Conservation (phyloP, 2,329 filamentous ascomycete species). For the Colletotrichum noveboracense region DNA sequence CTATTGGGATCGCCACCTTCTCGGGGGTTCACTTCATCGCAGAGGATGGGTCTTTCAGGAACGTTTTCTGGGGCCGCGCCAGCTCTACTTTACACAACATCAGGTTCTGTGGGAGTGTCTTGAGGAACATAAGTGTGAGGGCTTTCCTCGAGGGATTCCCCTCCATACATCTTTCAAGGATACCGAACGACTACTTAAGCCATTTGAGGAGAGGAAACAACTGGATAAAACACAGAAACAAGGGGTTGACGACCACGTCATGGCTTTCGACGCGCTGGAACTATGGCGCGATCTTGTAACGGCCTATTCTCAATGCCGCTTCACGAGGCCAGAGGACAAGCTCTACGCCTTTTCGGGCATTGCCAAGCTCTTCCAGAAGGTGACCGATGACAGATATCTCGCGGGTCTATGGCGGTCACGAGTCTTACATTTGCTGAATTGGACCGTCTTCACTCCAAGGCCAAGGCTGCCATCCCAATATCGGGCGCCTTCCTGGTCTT, state of each 20-base stretch:
- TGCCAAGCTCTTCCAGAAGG: not conserved
- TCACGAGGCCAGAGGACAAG: not conserved
- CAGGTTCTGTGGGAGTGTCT: too few relatives aligned
- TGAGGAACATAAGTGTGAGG: too few relatives aligned
- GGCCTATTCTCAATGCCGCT: not conserved
- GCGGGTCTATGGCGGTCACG: not conserved
- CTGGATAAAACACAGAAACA: not conserved
- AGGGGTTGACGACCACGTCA: not conserved
- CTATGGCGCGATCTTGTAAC: not conserved
- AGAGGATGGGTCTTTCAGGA: too few relatives aligned
- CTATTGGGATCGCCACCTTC: not conserved
- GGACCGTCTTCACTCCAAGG: not conserved
- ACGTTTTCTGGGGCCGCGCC: too few relatives aligned
- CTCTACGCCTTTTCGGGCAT: not conserved
- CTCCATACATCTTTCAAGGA: too few relatives aligned
- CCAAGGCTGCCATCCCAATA: not conserved
- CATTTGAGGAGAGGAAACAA: not conserved
- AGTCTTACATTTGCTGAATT: not conserved
- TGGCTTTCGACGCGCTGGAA: not conserved
- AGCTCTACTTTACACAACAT: too few relatives aligned
- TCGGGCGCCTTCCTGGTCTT: not conserved
- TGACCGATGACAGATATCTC: not conserved
- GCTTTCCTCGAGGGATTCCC: too few relatives aligned
- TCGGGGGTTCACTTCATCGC: too few relatives aligned
- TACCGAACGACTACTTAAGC: too few relatives aligned